These are phyloP conservation scores for Venustampulla echinocandica DNA, from an alignment of 495 filamentous ascomycete species.

Conservation along the genomic window DNA sequence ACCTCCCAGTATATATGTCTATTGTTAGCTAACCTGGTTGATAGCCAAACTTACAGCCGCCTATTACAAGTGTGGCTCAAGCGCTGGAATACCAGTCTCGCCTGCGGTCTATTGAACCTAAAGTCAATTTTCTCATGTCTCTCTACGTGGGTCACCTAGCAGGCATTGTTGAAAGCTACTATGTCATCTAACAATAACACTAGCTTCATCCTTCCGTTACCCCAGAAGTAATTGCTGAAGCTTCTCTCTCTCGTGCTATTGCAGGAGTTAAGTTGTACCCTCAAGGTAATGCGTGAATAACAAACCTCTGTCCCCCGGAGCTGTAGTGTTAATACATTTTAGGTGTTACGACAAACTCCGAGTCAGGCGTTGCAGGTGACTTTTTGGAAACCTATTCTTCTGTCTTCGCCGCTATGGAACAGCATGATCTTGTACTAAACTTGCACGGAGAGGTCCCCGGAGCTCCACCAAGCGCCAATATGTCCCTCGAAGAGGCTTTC, in stretches of 20 bases:
- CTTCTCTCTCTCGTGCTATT: no score
- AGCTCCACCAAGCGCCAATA: conserved; percentile 42
- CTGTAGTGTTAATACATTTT: not conserved
- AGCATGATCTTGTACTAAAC: conserved; percentile 44
- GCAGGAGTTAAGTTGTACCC: no score
- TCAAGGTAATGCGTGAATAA: no score
- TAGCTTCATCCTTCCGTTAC: no score
- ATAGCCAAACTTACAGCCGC: not conserved
- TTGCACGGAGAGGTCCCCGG: conserved; percentile 44
- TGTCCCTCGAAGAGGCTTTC: conserved; percentile 70
- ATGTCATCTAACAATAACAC: no score
- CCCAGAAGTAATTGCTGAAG: no score
- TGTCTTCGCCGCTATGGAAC: conserved; percentile 68
- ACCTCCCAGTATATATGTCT: no score
- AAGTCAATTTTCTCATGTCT: not conserved
- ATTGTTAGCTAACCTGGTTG: no score
- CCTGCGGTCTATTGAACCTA: not conserved
- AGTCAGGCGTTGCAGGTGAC: conserved; percentile 68
- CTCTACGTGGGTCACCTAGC: no score
- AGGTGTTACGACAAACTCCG: conserved; percentile 74
- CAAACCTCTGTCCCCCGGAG: no score
- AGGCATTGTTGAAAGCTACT: no score
- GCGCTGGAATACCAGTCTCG: not conserved
- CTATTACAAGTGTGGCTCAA: not conserved
- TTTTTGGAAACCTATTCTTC: conserved; percentile 61